phyloP scores from a whole-genome alignment of 352 stramenopile genomes.

The Phytophthora meadii region DNA sequence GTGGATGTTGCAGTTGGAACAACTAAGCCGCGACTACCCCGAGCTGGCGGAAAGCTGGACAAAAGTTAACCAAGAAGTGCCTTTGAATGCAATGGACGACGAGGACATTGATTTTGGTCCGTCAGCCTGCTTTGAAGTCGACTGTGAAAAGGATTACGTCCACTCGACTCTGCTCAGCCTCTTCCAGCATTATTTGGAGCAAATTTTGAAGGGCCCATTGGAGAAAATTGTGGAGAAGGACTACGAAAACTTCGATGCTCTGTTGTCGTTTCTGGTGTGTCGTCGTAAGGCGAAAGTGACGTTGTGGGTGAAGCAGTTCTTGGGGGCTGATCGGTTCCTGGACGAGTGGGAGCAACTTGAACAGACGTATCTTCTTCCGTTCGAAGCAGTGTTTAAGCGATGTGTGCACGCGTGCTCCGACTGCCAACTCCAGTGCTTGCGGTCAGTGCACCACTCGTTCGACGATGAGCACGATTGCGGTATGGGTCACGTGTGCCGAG shows the following conservation, averaged over 20 bases:
- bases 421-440: slow-evolving; percentile 51
- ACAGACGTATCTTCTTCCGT: slow-evolving; percentile 27
- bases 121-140: slow-evolving; percentile 4
- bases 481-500: slow-evolving; percentile 45
- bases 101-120: slow-evolving; percentile 41
- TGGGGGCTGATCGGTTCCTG: slow-evolving; percentile 40
- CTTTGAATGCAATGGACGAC: slow-evolving; percentile 29
- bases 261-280: slow-evolving; percentile 47
- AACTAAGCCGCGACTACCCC: slow-evolving; percentile 28
- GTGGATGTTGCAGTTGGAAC: slow-evolving; percentile 17
- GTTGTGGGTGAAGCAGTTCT: slow-evolving; percentile 40
- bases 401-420: slow-evolving; percentile 41
- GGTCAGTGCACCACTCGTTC: slow-evolving; percentile 37
- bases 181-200: slow-evolving; percentile 35
- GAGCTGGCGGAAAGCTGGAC: slow-evolving; percentile 27
- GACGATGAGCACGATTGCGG: slow-evolving; percentile 48
- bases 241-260: slow-evolving; percentile 40
- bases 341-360: slow-evolving; percentile 44
- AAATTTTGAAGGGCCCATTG: slow-evolving; percentile 24
- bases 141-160: background rate
- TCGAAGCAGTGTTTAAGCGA: slow-evolving; percentile 37
- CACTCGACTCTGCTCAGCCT: slow-evolving; percentile 18
- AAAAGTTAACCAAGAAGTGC: slow-evolving; percentile 18
- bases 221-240: slow-evolving; percentile 33
- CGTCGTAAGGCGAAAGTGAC: slow-evolving; percentile 43